Evolutionary conservation across 2,329 filamentous ascomycete genomes (phyloP).

Genomic region (Calonectria hawksworthii): DNA sequence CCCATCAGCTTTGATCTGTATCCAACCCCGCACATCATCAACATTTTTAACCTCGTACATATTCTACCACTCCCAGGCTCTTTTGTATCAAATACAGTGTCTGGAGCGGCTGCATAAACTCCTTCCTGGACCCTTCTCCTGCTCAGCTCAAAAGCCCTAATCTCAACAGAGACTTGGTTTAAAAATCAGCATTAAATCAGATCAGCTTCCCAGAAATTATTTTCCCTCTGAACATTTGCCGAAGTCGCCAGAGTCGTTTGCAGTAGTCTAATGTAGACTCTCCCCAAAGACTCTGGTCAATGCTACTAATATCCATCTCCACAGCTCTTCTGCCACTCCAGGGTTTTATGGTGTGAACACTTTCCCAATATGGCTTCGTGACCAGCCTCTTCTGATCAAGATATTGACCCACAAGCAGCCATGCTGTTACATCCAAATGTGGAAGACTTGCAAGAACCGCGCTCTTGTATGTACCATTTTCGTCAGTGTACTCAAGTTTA

Average conservation of each 20-base stretch:
- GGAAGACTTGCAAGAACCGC: too few species aligned
- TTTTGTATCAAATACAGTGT: neutral
- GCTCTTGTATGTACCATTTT: too few species aligned
- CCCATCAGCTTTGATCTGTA: neutral
- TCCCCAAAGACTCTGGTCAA: neutral
- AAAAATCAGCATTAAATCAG: too few species aligned
- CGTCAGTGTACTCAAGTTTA: too few species aligned
- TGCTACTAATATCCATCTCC: neutral
- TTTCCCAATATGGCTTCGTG: too few species aligned
- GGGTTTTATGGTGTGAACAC: neutral
- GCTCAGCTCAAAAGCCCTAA: too few species aligned
- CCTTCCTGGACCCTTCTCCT: neutral
- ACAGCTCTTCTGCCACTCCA: neutral
- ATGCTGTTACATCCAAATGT: too few species aligned
- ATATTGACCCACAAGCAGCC: too few species aligned
- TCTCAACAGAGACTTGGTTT: too few species aligned
- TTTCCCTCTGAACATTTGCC: neutral
- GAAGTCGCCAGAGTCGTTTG: neutral
- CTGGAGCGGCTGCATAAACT: neutral
- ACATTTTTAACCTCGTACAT: neutral
- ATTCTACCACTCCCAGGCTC: neutral
- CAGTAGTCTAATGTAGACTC: slow-evolving; percentile 4
- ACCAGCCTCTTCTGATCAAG: too few species aligned
- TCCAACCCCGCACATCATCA: neutral
- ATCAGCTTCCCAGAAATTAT: neutral